Percentiles rank a stretch among this genome's conserved stretches.
Evolutionary conservation across 2,329 filamentous ascomycete species (phyloP).

Genomic region (Scytalidium lignicola): DNA sequence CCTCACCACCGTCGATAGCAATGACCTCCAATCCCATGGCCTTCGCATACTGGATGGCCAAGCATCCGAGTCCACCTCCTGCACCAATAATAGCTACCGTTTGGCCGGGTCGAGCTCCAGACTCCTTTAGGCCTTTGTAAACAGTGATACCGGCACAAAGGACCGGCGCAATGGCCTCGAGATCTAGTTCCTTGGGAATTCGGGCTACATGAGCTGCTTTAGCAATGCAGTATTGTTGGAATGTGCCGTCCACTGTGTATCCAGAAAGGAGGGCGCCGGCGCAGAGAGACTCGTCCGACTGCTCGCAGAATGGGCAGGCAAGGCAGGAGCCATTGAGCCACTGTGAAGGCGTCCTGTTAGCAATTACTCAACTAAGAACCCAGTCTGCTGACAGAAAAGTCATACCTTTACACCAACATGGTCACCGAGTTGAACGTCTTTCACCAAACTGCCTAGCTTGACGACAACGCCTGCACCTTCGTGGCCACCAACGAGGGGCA

Average conservation of each 20-base stretch:
- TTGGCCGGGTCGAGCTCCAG: constrained; percentile 67
- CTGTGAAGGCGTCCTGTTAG: too few relatives aligned
- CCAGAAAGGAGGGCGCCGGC: constrained; percentile 70
- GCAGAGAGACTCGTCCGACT: constrained; percentile 79
- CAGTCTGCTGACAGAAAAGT: background rate
- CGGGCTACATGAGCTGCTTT: constrained; percentile 82
- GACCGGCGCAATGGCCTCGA: constrained; percentile 74
- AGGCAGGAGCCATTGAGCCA: constrained; percentile 91
- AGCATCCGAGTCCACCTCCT: constrained; percentile 73
- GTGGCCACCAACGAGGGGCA: constrained; percentile 80
- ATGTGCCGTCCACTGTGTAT: constrained; percentile 88
- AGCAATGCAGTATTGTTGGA: constrained; percentile 87
- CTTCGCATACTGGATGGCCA: constrained; percentile 82
- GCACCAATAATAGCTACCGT: constrained; percentile 81
- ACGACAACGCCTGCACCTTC: constrained; percentile 80
- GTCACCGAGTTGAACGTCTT: constrained; percentile 76
- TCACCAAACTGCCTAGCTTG: constrained; percentile 69
- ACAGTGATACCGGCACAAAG: constrained; percentile 84
- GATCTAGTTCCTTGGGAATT: constrained; percentile 69
- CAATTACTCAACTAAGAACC: background rate
- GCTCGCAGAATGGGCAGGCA: constrained; percentile 76
- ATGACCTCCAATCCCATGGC: constrained; percentile 82
- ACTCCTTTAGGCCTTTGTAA: constrained; percentile 89
- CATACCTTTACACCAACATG: constrained; percentile 70
- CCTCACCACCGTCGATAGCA: constrained; percentile 76